Evolutionary conservation across 2,329 filamentous ascomycete genomes (phyloP), one percentile per base, ranked within the genome.

Genomic region (Colletotrichum chlorophyti): DNA sequence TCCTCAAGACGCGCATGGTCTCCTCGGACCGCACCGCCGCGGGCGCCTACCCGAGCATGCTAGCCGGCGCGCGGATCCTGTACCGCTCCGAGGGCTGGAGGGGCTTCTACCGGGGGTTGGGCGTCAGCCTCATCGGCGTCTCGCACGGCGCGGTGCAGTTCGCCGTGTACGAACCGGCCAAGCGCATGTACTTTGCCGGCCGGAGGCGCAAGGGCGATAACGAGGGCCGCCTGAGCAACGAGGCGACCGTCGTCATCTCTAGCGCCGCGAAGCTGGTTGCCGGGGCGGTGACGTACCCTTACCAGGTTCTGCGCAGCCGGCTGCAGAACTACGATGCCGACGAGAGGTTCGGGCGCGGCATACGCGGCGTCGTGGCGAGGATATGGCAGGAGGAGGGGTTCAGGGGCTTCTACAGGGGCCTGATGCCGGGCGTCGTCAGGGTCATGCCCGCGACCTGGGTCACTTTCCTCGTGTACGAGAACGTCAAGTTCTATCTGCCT

Each of bases 401-500:
- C 27, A 77, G 83, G 9, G 94, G 94, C 0, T 98, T 97, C 74
- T 99, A 98, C 74, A 91, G 93, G 64, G 95, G 95, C 2, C 78
- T 98, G 55, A 86, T 91, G 35, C 93, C 94, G 1, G 96, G 94
- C 64, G 83, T 97, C n/a, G 79, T 97, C 49, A 85, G 95, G 61
- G 95, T 98, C 24, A 80, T 99, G 73, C 95, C 95, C 4, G 93
- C 93, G 27, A 98, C 95, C 4, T 96, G 95, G 85, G 91, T 97
- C 51, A 98, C 94, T 2, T 98, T 99, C 71, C 75, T 99, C 66
- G 93, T 98, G 21, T 98, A 98, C 75, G 95, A 99, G 79, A 98
- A 98, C 73, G 88, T 90, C 59, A 93, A 90, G 75, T 86, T 84
- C 64, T 88, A 91, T 70, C 71, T 96, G 31, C 79, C 84, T 21